A percentile compares a stretch with the other conserved stretches of the same genome.
These are phyloP conservation scores for Sugiyamaella boreocaroliniensis DNA, from an alignment of 805 yeast genomes.

Conservation along the genomic window DNA sequence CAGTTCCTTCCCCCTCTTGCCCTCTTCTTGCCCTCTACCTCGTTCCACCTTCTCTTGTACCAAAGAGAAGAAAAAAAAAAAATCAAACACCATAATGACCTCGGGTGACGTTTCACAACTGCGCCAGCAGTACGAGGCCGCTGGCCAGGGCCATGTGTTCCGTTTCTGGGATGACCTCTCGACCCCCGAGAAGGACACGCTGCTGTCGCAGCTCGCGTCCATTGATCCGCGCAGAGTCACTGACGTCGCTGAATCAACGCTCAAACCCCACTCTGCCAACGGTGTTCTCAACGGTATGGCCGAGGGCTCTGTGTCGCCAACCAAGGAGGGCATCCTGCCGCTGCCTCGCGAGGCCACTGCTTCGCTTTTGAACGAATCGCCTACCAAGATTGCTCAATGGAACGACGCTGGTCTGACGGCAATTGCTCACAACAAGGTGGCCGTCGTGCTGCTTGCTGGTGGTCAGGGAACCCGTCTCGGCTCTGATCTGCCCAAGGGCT, in stretches of 20 bases:
- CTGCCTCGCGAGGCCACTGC: constrained; percentile 29
- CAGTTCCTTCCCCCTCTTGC: too few relatives aligned
- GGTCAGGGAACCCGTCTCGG: constrained; percentile 98
- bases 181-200: constrained; percentile 20
- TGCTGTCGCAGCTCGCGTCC: constrained; percentile 30
- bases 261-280: constrained; percentile 11
- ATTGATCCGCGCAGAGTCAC: constrained; percentile 33
- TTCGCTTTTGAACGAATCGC: constrained; percentile 27
- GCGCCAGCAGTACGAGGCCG: constrained; percentile 23
- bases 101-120: constrained; percentile 15
- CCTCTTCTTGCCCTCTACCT: not conserved
- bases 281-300: constrained; percentile 5
- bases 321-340: constrained; percentile 19
- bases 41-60: not conserved
- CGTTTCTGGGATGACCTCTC: constrained; percentile 31
- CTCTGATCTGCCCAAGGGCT: constrained; percentile 86
- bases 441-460: constrained; percentile 90
- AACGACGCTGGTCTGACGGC: constrained; percentile 55
- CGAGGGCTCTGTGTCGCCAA: not conserved
- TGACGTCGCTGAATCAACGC: constrained; percentile 24
- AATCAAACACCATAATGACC: constrained; percentile 12
- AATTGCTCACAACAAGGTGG: constrained; percentile 68
- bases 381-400: constrained; percentile 37
- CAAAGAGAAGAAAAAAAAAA: not conserved
- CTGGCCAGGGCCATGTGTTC: constrained; percentile 38